Conservation (phyloP, 345 rosid species). For the Hibiscus syriacus region DNA sequence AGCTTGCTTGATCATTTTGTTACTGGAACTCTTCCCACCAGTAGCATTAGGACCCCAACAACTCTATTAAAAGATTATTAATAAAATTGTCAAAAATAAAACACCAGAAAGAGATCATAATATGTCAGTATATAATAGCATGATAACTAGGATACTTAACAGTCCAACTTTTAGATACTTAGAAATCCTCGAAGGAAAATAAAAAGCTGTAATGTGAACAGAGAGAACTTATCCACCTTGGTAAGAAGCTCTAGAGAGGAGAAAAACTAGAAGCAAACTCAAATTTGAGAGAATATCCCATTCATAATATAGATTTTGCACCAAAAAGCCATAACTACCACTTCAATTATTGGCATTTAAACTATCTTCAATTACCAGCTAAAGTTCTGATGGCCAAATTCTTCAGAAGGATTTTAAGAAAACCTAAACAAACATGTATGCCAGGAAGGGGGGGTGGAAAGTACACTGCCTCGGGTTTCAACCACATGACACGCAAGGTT, state of each 20-base stretch:
- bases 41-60: conserved; percentile 53
- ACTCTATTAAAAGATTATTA: conserved; percentile 33
- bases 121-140: too few species aligned
- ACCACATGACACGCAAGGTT: not conserved
- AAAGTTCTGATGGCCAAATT: too few species aligned
- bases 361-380: not conserved
- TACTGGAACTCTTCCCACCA: conserved; percentile 71
- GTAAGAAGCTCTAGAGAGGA: not conserved
- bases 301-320: not conserved
- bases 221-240: not conserved
- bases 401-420: too few species aligned
- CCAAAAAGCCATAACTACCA: not conserved
- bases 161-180: not conserved
- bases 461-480: not conserved
- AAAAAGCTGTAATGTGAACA: not conserved
- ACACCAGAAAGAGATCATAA: not conserved
- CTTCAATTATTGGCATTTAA: not conserved
- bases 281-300: not conserved
- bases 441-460: not conserved
- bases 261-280: not conserved
- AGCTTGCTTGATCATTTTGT: conserved; percentile 82
- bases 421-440: too few species aligned
- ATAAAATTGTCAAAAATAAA: conserved; percentile 12
- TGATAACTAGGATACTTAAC: not conserved
- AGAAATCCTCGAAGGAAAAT: not conserved